Conservation (phyloP, 768 basidiomycete species). For the Termitomyces sp. region DNA sequence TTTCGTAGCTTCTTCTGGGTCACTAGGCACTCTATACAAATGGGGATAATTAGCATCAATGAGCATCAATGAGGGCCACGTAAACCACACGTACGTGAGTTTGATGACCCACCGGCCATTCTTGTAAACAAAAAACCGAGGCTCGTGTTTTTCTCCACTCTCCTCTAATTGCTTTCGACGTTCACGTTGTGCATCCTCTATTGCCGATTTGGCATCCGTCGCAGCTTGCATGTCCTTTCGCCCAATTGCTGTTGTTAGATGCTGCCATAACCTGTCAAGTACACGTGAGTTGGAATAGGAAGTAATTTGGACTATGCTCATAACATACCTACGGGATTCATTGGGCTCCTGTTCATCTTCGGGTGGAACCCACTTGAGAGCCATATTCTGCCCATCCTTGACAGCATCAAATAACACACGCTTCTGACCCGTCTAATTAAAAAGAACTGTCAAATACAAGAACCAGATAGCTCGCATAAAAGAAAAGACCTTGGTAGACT, state of each 20-base stretch:
- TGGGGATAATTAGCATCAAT: no score
- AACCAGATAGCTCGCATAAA: background rate
- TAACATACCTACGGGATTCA: constrained; percentile 74
- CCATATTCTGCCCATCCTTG: constrained; percentile 67
- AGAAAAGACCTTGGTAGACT: constrained; percentile 50
- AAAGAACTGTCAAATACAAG: background rate
- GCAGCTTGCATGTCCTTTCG: constrained; percentile 93
- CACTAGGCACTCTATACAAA: constrained; percentile 56
- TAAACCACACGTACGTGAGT: constrained; percentile 59
- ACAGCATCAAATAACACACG: constrained; percentile 80
- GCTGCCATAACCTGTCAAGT: constrained; percentile 63
- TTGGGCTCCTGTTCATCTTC: constrained; percentile 85
- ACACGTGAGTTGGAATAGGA: background rate
- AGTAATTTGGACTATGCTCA: background rate
- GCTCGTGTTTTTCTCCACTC: constrained; percentile 58
- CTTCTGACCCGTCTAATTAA: constrained; percentile 53
- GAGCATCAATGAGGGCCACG: no score
- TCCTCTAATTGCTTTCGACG: constrained; percentile 69
- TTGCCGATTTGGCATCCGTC: constrained; percentile 80
- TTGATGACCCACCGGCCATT: constrained; percentile 84
- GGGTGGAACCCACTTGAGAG: constrained; percentile 79
- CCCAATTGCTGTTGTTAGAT: constrained; percentile 80
- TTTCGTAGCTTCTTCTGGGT: constrained; percentile 60
- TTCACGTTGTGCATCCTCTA: constrained; percentile 92
- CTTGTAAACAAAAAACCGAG: constrained; percentile 72